phyloP scores from a whole-genome alignment of 208 protist species.

The Acanthamoeba culbertsoni region DNA sequence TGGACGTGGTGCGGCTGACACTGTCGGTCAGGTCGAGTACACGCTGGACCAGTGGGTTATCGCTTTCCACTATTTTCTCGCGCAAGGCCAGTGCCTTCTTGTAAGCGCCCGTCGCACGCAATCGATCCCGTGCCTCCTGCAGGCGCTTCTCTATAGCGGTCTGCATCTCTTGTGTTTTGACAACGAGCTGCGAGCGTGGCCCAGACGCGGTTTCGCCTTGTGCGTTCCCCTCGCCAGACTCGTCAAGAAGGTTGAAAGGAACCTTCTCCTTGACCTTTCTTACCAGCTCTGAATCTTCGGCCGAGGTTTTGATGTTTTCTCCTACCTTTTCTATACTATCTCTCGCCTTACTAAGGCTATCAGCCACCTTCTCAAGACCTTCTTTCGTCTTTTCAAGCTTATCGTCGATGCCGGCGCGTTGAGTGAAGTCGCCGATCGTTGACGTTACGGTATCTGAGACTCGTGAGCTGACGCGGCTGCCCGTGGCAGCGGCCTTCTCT shows the following conservation, averaged over 20 bases:
- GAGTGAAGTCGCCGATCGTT: neutral
- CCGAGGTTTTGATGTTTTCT: neutral
- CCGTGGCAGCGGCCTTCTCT: neutral
- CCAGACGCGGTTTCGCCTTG: neutral
- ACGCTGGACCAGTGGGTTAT: constrained; percentile 14
- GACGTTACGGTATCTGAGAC: neutral
- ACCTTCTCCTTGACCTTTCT: neutral
- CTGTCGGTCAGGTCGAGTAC: neutral
- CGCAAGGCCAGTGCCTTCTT: neutral
- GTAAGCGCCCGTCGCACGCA: neutral
- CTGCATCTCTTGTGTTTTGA: neutral
- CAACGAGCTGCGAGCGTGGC: neutral
- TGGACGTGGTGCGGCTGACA: neutral
- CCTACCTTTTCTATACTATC: constrained; percentile 1
- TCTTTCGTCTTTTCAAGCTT: constrained; percentile 31
- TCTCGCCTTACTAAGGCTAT: neutral
- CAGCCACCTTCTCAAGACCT: neutral
- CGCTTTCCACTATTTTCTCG: constrained; percentile 37
- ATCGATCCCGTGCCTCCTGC: neutral
- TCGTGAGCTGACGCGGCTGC: neutral
- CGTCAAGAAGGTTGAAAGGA: neutral
- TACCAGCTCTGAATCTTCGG: neutral
- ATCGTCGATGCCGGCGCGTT: neutral
- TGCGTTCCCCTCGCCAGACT: neutral
- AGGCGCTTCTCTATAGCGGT: neutral